A percentile compares a stretch with the other conserved stretches of the same genome.
Conservation (phyloP, 768 basidiomycete species). For the Hortiboletus campestris region DNA sequence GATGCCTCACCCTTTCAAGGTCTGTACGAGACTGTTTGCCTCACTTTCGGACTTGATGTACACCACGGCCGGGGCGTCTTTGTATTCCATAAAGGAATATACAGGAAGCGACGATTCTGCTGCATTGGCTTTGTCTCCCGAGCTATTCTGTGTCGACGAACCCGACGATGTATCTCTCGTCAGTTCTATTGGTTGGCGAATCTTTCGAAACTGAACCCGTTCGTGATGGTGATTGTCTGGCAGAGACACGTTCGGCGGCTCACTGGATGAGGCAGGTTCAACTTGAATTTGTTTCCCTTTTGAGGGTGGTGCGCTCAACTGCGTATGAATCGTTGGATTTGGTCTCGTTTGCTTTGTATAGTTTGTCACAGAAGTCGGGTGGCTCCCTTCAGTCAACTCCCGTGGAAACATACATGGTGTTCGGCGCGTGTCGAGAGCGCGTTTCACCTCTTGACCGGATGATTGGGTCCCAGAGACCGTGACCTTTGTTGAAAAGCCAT, state of each 20-base stretch:
- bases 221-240: neutral
- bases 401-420: neutral
- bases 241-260: neutral
- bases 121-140: neutral
- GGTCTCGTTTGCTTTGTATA: neutral
- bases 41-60: constrained; percentile 42
- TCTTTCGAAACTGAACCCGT: neutral
- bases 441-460: neutral
- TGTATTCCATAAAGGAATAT: constrained; percentile 40
- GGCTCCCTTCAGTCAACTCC: neutral
- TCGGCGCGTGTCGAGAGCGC: neutral
- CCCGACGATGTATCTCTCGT: neutral
- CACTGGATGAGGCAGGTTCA: constrained; percentile 1
- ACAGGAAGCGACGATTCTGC: constrained; percentile 21
- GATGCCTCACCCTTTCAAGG: constrained; percentile 35
- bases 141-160: constrained; percentile 3
- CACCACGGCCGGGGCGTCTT: constrained; percentile 30
- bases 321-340: neutral
- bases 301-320: constrained; percentile 13
- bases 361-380: neutral
- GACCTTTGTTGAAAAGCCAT: constrained; percentile 13
- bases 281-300: neutral
- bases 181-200: neutral
- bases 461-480: neutral
- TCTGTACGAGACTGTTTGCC: constrained; percentile 39